Evolutionary conservation across 208 protist genomes (phyloP), one percentile per base, ranked within the genome.

Genomic region (Trypanosoma cruzi): DNA sequence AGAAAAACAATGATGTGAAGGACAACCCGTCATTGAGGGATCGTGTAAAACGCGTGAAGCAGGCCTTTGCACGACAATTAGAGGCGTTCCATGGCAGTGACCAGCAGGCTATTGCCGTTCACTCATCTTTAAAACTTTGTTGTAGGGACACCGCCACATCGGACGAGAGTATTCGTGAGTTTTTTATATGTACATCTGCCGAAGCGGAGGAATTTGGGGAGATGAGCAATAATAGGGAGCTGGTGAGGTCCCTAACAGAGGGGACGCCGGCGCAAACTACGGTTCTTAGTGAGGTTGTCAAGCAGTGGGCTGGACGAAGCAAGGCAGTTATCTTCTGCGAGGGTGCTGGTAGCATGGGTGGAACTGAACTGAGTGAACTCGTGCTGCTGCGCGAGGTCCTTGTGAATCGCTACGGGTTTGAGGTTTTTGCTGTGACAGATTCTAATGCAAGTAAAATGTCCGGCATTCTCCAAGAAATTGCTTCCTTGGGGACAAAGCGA

Each of bases 311-410:
- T 11, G 81, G 74, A n/a, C 0, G 40, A 53, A 81, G 75, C 53
- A 37, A 31, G 1, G 77, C 81, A 6, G 13, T 86, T 24, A 32
- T 86, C 32, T 24, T 83, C 20, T 71, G 40, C 57, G 64, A 64
- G 13, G 22, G 20, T 13, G 29, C 32, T 24, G 29, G 46, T 0
- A n/a, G 7, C 48, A 26, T 48, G 34, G 55, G 56, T 18, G 61
- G 58, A 29, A 86, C 81, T 10, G 56, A 57, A 24, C 56, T 73
- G 20, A 55, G 40, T 34, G 81, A 86, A 65, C 54, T 86, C 36
- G 62, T 61, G 0, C 42, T 80, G 32, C 68, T 86, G 40, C 74
- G 75, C 34, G 81, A 86, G n/a, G 57, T 77, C 4, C 68, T 86
- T 22, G 29, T 48, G n/a, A 57, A 71, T 18, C 77, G 74, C 13